A percentile compares a stretch with the other conserved stretches of the same genome.
Conservation (phyloP, 2,329 filamentous ascomycete genomes). For the Cercospora sp. region DNA sequence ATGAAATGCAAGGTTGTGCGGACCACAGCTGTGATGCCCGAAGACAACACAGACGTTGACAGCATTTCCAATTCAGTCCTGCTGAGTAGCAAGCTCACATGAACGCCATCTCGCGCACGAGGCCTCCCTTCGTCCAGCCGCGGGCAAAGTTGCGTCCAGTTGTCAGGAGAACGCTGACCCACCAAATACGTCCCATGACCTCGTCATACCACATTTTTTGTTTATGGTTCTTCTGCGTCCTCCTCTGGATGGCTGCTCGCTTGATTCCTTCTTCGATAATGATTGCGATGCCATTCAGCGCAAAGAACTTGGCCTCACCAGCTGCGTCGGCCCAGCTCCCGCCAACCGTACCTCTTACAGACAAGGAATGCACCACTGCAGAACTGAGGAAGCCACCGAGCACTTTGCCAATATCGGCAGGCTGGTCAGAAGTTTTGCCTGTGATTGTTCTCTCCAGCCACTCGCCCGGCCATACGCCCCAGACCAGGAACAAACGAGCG, state of each 20-base stretch:
- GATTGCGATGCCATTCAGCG: conserved; percentile 36
- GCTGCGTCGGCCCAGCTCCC: conserved; percentile 39
- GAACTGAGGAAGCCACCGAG: conserved; percentile 46
- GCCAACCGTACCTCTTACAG: conserved; percentile 44
- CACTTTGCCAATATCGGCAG: conserved; percentile 48
- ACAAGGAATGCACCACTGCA: conserved; percentile 46
- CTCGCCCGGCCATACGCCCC: conserved; percentile 49
- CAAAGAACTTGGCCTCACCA: conserved; percentile 39
- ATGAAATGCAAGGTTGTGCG: no score
- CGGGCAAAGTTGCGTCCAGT: conserved; percentile 47
- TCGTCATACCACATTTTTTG: conserved; percentile 36
- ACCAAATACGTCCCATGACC: conserved; percentile 44
- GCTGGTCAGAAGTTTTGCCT: conserved; percentile 39
- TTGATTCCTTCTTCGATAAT: conserved; percentile 33
- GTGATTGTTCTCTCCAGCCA: conserved; percentile 45
- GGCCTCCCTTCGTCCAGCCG: conserved; percentile 46
- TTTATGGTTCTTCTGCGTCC: conserved; percentile 25
- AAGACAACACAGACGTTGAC: no score
- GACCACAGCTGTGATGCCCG: no score
- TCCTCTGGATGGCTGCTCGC: conserved; percentile 24
- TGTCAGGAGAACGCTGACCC: conserved; percentile 43
- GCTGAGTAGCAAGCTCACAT: conserved; percentile 18
- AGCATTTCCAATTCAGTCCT: no score
- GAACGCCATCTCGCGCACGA: conserved; percentile 44
- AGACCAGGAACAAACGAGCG: conserved; percentile 48